Conservation (phyloP, 2,329 filamentous ascomycete species). For the Hypoxylon sp. region DNA sequence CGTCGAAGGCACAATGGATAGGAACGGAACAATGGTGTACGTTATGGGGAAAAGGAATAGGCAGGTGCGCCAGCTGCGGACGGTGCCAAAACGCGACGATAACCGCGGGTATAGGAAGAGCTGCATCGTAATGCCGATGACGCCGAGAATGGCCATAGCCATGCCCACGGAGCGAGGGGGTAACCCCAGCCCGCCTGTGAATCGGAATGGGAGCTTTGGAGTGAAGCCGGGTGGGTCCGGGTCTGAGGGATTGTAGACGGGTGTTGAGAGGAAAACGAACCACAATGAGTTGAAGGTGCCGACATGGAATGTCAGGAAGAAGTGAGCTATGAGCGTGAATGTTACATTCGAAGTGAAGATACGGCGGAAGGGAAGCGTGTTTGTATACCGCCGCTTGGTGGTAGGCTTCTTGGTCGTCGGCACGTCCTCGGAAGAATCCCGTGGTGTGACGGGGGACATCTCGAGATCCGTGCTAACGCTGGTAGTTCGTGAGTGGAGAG, state of each 20-base stretch:
- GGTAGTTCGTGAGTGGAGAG: slow-evolving; percentile 54
- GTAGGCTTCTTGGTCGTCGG: slow-evolving; percentile 26
- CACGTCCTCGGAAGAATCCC: slow-evolving; percentile 38
- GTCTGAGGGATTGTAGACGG: slow-evolving; percentile 66
- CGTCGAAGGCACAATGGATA: slow-evolving; percentile 73
- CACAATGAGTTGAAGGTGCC: slow-evolving; percentile 83
- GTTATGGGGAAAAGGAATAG: slow-evolving; percentile 79
- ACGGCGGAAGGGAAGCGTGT: slow-evolving; percentile 65
- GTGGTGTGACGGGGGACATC: slow-evolving; percentile 49
- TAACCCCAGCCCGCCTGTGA: slow-evolving; percentile 83
- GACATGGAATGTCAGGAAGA: slow-evolving; percentile 79
- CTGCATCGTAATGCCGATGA: slow-evolving; percentile 82
- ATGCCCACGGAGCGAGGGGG: slow-evolving; percentile 79
- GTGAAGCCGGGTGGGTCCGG: slow-evolving; percentile 53
- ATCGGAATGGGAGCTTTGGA: slow-evolving; percentile 69
- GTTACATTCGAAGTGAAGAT: slow-evolving; percentile 70
- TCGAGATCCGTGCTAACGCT: slow-evolving; percentile 53
- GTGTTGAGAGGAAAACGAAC: slow-evolving; percentile 83
- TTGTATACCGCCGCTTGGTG: slow-evolving; percentile 59
- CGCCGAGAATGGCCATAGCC: slow-evolving; percentile 82
- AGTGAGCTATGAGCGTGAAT: slow-evolving; percentile 73
- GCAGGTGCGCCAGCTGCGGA: slow-evolving; percentile 77
- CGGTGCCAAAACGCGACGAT: slow-evolving; percentile 76
- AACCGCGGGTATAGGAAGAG: slow-evolving; percentile 79
- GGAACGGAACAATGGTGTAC: slow-evolving; percentile 78